phyloP scores from a whole-genome alignment of 73 alveolate species.

The Symbiodinium natans region DNA sequence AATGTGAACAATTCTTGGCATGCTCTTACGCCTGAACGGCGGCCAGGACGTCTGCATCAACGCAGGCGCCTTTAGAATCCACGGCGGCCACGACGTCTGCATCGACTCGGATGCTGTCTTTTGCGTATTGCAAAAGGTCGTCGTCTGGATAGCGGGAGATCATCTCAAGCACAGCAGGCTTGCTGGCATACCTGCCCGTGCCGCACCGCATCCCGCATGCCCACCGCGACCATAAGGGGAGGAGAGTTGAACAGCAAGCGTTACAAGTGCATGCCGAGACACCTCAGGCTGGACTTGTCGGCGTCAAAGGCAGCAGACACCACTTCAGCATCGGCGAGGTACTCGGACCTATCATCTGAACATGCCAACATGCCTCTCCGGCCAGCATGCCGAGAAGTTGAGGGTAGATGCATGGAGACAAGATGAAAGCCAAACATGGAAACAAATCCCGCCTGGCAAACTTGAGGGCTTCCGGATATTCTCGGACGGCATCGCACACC shows the following conservation, averaged over 20 bases:
- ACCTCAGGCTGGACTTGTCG: constrained; percentile 1
- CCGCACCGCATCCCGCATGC: too few relatives aligned
- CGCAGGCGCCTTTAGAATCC: too few relatives aligned
- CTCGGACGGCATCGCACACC: background rate
- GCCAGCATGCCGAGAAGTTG: too few relatives aligned
- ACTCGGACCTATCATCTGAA: background rate
- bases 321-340: background rate
- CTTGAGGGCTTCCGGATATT: background rate
- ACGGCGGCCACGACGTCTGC: background rate
- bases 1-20: background rate
- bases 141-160: background rate
- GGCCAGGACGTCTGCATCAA: background rate
- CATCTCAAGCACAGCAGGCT: background rate
- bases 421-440: too few relatives aligned
- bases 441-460: constrained; percentile 3
- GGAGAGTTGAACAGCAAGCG: too few relatives aligned
- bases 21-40: background rate
- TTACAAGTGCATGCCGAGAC: background rate
- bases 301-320: background rate
- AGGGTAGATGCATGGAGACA: too few relatives aligned
- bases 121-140: background rate
- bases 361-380: too few relatives aligned
- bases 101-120: background rate
- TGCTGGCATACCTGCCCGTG: background rate
- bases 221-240: too few relatives aligned